These are phyloP conservation scores for Saturnispora diversa DNA, from an alignment of 805 yeast genomes.

Conservation along the genomic window DNA sequence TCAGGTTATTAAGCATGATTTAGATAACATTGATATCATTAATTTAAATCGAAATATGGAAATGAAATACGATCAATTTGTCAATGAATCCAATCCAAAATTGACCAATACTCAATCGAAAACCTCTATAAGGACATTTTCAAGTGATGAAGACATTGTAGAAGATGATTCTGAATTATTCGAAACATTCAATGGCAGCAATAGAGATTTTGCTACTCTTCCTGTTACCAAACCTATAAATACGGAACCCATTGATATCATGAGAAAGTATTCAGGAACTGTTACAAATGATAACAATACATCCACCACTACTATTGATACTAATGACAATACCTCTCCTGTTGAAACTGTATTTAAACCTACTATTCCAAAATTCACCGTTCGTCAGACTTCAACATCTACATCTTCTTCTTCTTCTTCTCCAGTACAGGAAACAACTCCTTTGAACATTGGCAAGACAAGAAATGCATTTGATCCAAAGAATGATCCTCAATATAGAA, in stretches of 20 bases:
- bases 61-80: background rate
- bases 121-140: conserved; percentile 13
- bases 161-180: conserved; percentile 12
- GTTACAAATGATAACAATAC: conserved; percentile 3
- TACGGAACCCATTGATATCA: background rate
- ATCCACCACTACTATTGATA: background rate
- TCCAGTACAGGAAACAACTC: background rate
- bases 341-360: background rate
- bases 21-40: background rate
- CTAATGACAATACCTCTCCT: background rate
- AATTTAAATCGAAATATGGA: background rate
- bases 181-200: conserved; percentile 15
- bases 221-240: conserved; percentile 5
- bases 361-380: conserved; percentile 2
- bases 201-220: conserved; percentile 12
- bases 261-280: background rate
- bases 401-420: background rate
- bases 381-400: background rate
- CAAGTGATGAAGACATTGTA: conserved; percentile 11
- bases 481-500: conserved; percentile 3
- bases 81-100: background rate
- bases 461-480: background rate
- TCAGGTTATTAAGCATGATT: conserved; percentile 1
- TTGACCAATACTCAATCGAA: background rate
- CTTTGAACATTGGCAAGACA: conserved; percentile 1